Evolutionary conservation across 352 stramenopile genomes (phyloP).

Genomic region (Globisporangium ultimum): DNA sequence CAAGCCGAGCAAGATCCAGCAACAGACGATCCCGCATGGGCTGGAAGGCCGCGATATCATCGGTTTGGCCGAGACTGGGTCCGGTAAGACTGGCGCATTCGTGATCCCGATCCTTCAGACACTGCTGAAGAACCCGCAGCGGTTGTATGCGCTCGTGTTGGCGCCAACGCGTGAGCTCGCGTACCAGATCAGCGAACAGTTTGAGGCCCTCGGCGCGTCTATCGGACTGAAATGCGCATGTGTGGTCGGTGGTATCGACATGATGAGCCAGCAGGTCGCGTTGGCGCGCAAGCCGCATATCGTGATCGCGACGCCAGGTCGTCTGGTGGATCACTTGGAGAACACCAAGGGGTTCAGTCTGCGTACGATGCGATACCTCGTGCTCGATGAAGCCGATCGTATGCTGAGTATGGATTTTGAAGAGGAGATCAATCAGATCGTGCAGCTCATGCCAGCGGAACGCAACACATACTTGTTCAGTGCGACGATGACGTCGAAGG

Average conservation of each 20-base stretch:
- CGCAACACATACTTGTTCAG: constrained; percentile 98
- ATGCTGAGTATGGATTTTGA: constrained; percentile 98
- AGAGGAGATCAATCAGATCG: constrained; percentile 98
- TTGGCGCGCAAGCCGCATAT: constrained; percentile 96
- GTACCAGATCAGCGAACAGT: constrained; percentile 96
- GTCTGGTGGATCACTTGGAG: constrained; percentile 93
- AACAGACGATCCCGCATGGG: constrained; percentile 90
- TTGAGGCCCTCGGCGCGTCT: constrained; percentile 86
- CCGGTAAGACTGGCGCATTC: constrained; percentile 95
- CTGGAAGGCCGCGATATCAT: constrained; percentile 96
- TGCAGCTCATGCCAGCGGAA: constrained; percentile 93
- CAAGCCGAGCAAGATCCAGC: constrained; percentile 95
- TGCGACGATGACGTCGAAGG: constrained; percentile 99
- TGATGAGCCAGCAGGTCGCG: constrained; percentile 96
- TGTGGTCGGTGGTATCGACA: constrained; percentile 96
- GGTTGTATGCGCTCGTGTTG: constrained; percentile 89
- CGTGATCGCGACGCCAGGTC: constrained; percentile 92
- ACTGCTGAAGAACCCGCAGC: constrained; percentile 88
- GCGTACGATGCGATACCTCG: constrained; percentile 87
- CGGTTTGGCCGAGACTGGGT: constrained; percentile 94
- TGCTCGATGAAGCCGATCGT: constrained; percentile 94
- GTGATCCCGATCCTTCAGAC: constrained; percentile 92
- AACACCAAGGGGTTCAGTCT: constrained; percentile 96
- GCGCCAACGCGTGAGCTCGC: constrained; percentile 94
- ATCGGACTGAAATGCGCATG: constrained; percentile 93